Percentiles rank a stretch among this genome's conserved stretches.
phyloP scores from a whole-genome alignment of 805 yeast species.

The Cyberlindnera xishuangbannaensis region DNA sequence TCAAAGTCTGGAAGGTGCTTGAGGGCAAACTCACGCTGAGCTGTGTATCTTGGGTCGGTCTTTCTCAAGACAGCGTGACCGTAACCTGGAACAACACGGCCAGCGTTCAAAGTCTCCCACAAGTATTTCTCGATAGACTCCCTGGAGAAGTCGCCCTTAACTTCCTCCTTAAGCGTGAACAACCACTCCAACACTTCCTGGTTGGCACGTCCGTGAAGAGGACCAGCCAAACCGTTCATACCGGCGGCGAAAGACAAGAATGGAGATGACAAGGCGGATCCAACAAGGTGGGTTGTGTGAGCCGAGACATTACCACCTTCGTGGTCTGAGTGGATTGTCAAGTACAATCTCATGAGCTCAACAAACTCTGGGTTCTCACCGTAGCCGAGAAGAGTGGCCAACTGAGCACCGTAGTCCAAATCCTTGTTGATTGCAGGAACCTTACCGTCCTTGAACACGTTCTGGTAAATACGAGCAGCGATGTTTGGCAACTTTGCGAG shows the following conservation, averaged over 20 bases:
- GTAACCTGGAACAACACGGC: constrained; percentile 85
- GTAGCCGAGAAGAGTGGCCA: constrained; percentile 52
- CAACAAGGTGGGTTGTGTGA: constrained; percentile 81
- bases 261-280: constrained; percentile 77
- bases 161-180: constrained; percentile 53
- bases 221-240: constrained; percentile 81
- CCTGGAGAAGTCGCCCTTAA: constrained; percentile 60
- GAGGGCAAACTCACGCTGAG: constrained; percentile 78
- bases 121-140: constrained; percentile 68
- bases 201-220: constrained; percentile 83
- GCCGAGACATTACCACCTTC: constrained; percentile 91
- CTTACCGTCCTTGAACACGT: constrained; percentile 79
- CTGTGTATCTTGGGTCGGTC: constrained; percentile 84
- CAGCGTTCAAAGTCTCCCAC: constrained; percentile 74
- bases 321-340: constrained; percentile 81
- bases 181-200: constrained; percentile 85
- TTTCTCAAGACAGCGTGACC: constrained; percentile 86
- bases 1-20: constrained; percentile 74
- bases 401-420: constrained; percentile 62
- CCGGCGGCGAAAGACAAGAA: constrained; percentile 77
- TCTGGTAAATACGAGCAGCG: constrained; percentile 80
- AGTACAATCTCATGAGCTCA: constrained; percentile 74
- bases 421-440: constrained; percentile 43
- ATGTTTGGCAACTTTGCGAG: constrained; percentile 78
- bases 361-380: constrained; percentile 62